Base-by-base conservation (phyloP, 805 yeast species). In the Tetrapisispora phaffii region DNA sequence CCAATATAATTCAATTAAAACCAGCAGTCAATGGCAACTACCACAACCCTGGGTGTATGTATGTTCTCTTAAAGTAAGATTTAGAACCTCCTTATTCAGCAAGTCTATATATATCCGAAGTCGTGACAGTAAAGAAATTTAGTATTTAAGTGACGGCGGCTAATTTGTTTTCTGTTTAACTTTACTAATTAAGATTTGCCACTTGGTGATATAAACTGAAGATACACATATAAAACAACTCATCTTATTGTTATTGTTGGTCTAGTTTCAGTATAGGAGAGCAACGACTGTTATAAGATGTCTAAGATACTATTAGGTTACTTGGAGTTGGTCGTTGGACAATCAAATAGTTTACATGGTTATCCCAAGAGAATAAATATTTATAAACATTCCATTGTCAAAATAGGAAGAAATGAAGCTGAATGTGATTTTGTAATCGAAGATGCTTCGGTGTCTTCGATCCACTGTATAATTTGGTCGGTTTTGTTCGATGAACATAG, bases 401-500 rank as follows among this genome's bases (percentile, higher is more conserved):
- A 67, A 33, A 53, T 76, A 28, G 82, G 82, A 1, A 63, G 82
- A 33, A 58, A 60, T 21, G 47, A 44, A 1, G 47, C 52, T 6
- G 66, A 63, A 23, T 58, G 63, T 45, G 56, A 68, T 7, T 35
- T 73, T 7, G 49, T 64, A 3, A 35, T 73, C 2, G 44, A 55
- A 3, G 66, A 72, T 48, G 63, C 67, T 0, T 62, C 68, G 2
- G 59, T 77, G 2, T 76, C 82, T 0, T 52, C 66, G 2, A 45
- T 62, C 0, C 84, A 79, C 52, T 77, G 76, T 44, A 50, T 60
- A 7, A 50, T 75, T 4, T 75, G 79, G 79, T 59, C 65, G 0
- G 62, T 72, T 4, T 63, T 71, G 35, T 79, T 79, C 55, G 82
- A 77, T 53, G 69, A 68, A 0, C 60, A 63, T 4, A 67, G 72